A percentile compares a stretch with the other conserved stretches of the same genome.
Evolutionary conservation across 495 filamentous ascomycete genomes (phyloP).

Genomic region (Cudoniella acicularis): DNA sequence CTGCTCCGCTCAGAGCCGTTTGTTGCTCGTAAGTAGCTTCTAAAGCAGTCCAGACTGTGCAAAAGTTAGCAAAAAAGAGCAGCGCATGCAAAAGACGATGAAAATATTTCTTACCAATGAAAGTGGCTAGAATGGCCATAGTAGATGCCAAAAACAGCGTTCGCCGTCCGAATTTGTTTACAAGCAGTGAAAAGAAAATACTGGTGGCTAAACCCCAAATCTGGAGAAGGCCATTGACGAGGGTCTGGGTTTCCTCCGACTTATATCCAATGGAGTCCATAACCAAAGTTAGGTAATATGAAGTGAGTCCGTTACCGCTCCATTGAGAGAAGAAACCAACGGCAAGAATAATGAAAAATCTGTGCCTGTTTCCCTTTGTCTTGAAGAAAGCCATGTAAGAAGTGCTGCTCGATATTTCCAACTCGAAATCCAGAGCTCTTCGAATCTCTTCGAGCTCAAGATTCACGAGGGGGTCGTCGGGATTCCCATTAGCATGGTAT

Average conservation of each 20-base stretch:
- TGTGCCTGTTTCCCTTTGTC: slow-evolving; percentile 65
- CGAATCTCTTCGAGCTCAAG: slow-evolving; percentile 55
- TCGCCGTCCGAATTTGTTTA: slow-evolving; percentile 58
- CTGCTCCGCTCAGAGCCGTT: slow-evolving; percentile 38
- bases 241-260: slow-evolving; percentile 42
- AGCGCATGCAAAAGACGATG: slow-evolving; percentile 5
- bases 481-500: slow-evolving; percentile 56
- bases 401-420: slow-evolving; percentile 1
- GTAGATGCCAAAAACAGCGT: slow-evolving; percentile 55
- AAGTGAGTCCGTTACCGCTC: slow-evolving; percentile 63
- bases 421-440: slow-evolving; percentile 7
- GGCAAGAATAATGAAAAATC: slow-evolving; percentile 51
- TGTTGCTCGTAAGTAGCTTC: slow-evolving; percentile 32
- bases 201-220: slow-evolving; percentile 53
- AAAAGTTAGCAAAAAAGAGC: too few relatives aligned
- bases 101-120: slow-evolving; percentile 48
- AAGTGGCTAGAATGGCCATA: slow-evolving; percentile 55
- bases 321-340: slow-evolving; percentile 64
- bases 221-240: slow-evolving; percentile 12
- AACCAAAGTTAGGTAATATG: slow-evolving; percentile 58
- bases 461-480: slow-evolving; percentile 49
- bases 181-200: slow-evolving; percentile 50
- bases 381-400: slow-evolving; percentile 55
- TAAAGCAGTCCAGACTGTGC: slow-evolving; percentile 15
- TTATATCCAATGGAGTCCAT: slow-evolving; percentile 55